These are phyloP conservation scores for Miscanthus sacchariflorus DNA, from an alignment of 202 grass and related monocot species.

Conservation along the genomic window DNA sequence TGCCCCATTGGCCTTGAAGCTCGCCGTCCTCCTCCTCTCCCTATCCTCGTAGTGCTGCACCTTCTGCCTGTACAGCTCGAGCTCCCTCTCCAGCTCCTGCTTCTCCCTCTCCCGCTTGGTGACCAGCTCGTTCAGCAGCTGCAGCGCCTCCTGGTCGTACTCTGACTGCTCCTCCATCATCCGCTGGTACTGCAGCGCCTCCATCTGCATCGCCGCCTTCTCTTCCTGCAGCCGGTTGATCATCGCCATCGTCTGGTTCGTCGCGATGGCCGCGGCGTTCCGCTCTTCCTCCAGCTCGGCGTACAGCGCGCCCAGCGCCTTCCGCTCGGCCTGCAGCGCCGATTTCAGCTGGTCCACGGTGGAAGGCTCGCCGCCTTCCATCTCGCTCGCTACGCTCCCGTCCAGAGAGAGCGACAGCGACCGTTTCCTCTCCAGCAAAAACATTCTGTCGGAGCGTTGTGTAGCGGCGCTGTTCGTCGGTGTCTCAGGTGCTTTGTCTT, in stretches of 20 bases:
- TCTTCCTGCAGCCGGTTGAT: conserved; percentile 98
- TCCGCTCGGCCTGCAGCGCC: conserved; percentile 64
- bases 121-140: conserved; percentile 91
- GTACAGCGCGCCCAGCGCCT: conserved; percentile 76
- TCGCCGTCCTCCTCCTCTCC: conserved; percentile 52
- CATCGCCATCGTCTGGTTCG: conserved; percentile 99
- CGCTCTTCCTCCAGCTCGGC: conserved; percentile 95
- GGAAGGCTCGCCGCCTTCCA: conserved; percentile 63
- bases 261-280: conserved; percentile 80
- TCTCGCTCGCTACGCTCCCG: conserved; percentile 70
- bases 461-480: conserved; percentile 62
- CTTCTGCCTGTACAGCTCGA: conserved; percentile 71
- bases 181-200: conserved; percentile 96
- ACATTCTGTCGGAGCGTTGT: conserved; percentile 59
- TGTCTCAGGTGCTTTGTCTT: conserved; percentile 69
- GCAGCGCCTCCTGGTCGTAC: conserved; percentile 98
- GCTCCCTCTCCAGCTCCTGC: conserved; percentile 85
- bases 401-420: conserved; percentile 76
- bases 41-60: conserved; percentile 70
- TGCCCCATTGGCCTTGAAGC: conserved; percentile 48
- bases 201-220: conserved; percentile 99
- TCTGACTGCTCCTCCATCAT: conserved; percentile 99
- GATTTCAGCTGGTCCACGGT: conserved; percentile 74
- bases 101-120: conserved; percentile 98
- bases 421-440: conserved; percentile 68